Evolutionary conservation across 345 rosid species (phyloP), one percentile per base, ranked within the genome.

Genomic region (Syzygium aromaticum): DNA sequence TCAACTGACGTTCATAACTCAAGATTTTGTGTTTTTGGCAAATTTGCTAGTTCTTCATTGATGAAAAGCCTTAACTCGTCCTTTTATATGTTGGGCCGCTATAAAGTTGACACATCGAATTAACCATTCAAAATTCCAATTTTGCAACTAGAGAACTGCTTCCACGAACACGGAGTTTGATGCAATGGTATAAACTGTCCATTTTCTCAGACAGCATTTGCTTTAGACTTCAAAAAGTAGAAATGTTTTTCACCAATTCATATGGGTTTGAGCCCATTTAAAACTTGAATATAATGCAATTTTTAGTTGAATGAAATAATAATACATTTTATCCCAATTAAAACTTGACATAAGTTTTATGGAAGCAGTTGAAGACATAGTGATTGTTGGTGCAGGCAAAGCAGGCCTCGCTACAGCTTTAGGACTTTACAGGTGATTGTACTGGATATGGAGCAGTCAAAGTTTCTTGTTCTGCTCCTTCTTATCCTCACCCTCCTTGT

Each of bases 331-430:
- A 38, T 30, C 78, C 43, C 43, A 21, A 30, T 16, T 67, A 67
- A 67, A 67, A 19, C 43, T 67, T 33, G 46, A 33, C 46, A 43
- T 43, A 43, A 43, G 46, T 43, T 43, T 43, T 43, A 85, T 53
- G 86, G 91, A 86, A 84, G 73, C 33, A 64, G 53, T 59, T 87
- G 87, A 52, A 86, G 93, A 92, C 30, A 64, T 87, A 52, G 90
- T 93, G 87, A 96, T 93, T 51, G 93, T 93, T 2, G 95, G 97
- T 80, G 98, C 95, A 43, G 96, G 96, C 87, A 90, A 95, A 77
- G 92, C 95, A 56, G 95, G 98, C 28, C 95, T 94, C 49, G 51
- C 97, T 59, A 90, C 95, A 14, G 91, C 97, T 43, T 87, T 96
- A 40, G 97, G 95, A 10, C 96, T 95, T 52, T 92, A 94, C 86